Percentiles rank a stretch among this genome's conserved stretches.
phyloP scores from a whole-genome alignment of 495 filamentous ascomycete genomes.

The Aspergillus cristatus region DNA sequence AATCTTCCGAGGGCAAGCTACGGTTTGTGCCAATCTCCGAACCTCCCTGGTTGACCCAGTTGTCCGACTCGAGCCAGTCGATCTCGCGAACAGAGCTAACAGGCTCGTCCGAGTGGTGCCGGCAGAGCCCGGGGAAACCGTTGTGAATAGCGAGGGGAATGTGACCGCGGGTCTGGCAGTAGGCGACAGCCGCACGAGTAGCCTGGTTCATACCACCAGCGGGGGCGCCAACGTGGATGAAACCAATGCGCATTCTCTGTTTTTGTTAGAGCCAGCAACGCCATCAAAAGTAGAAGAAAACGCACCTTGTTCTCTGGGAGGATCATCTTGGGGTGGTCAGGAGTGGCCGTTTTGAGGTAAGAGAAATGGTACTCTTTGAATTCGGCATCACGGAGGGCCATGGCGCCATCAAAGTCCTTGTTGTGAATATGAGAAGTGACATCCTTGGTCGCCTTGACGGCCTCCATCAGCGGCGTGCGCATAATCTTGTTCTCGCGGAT shows the following conservation, averaged over 20 bases:
- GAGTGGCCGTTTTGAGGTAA: slow-evolving; percentile 79
- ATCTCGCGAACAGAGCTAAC: slow-evolving; percentile 75
- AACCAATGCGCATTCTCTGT: slow-evolving; percentile 83
- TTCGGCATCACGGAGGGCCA: slow-evolving; percentile 81
- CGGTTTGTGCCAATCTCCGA: slow-evolving; percentile 98
- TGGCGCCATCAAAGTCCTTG: slow-evolving; percentile 76
- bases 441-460: slow-evolving; percentile 73
- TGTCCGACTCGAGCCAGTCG: slow-evolving; percentile 86
- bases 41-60: slow-evolving; percentile 92
- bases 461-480: slow-evolving; percentile 78
- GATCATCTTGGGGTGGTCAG: slow-evolving; percentile 50
- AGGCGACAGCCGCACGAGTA: slow-evolving; percentile 89
- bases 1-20: slow-evolving; percentile 72
- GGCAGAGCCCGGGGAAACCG: slow-evolving; percentile 88
- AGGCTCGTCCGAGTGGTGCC: slow-evolving; percentile 79
- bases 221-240: slow-evolving; percentile 94
- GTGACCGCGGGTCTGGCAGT: slow-evolving; percentile 89
- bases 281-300: background rate
- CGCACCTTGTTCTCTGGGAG: slow-evolving; percentile 65
- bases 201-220: slow-evolving; percentile 99
- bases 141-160: slow-evolving; percentile 89
- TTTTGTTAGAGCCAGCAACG: slow-evolving; percentile 8
- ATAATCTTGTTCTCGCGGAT: slow-evolving; percentile 98
- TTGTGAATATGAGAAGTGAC: slow-evolving; percentile 71
- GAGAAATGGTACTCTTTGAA: slow-evolving; percentile 88